Conservation (phyloP, 768 basidiomycete genomes). For the Hericium coralloides region DNA sequence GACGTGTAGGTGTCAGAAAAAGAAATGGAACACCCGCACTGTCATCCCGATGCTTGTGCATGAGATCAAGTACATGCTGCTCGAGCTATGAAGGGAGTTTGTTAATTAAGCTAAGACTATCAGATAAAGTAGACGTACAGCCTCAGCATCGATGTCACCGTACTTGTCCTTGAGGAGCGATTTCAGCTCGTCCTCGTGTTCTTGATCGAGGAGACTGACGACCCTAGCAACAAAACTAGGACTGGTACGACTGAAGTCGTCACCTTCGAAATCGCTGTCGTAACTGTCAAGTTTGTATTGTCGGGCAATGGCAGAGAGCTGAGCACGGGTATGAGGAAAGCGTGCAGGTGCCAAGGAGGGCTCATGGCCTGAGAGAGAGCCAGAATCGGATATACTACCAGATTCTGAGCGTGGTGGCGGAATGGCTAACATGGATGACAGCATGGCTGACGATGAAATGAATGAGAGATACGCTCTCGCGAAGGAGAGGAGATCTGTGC, state of each 20-base stretch:
- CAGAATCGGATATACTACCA: slow-evolving; percentile 12
- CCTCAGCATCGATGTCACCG: slow-evolving; percentile 51
- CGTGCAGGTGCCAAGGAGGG: slow-evolving; percentile 22
- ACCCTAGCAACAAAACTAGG: slow-evolving; percentile 61
- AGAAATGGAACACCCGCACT: slow-evolving; percentile 74
- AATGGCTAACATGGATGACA: slow-evolving; percentile 14
- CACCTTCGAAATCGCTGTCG: slow-evolving; percentile 49
- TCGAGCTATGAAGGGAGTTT: slow-evolving; percentile 49
- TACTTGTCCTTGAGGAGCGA: slow-evolving; percentile 59
- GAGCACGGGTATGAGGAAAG: slow-evolving; percentile 79
- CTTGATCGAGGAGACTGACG: slow-evolving; percentile 62
- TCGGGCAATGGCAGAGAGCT: slow-evolving; percentile 64
- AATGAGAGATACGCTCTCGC: slow-evolving; percentile 17
- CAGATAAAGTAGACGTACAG: slow-evolving; percentile 34
- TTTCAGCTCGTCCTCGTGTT: slow-evolving; percentile 86
- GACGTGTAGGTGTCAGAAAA: slow-evolving; percentile 70
- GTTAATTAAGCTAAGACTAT: neutral
- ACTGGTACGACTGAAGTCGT: slow-evolving; percentile 45
- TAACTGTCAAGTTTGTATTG: slow-evolving; percentile 56
- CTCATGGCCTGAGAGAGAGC: slow-evolving; percentile 6
- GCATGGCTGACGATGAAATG: slow-evolving; percentile 5
- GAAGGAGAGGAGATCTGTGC: slow-evolving; percentile 11
- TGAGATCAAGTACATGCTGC: slow-evolving; percentile 84
- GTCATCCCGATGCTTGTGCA: slow-evolving; percentile 93
- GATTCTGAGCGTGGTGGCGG: slow-evolving; percentile 8